These are phyloP conservation scores for Skeletonema marinoi DNA, from an alignment of 108 stramenopile species.

Conservation along the genomic window DNA sequence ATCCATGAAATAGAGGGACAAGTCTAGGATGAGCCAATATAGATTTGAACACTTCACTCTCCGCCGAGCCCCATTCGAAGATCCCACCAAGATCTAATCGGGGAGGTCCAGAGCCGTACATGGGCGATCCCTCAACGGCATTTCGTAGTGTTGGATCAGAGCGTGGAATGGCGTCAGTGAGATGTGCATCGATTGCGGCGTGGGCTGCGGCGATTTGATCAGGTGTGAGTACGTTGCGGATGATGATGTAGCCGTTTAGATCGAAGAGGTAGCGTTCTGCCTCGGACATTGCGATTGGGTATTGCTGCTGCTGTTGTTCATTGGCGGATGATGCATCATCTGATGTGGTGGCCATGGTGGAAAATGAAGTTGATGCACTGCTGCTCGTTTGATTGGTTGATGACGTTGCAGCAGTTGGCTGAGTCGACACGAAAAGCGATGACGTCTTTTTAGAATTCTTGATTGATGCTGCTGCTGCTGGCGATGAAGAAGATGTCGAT, in stretches of 20 bases:
- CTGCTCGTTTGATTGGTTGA: conserved; percentile 24
- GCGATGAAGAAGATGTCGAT: not conserved
- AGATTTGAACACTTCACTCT: conserved; percentile 77
- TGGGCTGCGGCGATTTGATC: conserved; percentile 81
- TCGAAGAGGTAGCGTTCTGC: conserved; percentile 92
- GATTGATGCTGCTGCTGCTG: not conserved
- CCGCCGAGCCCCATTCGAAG: conserved; percentile 79
- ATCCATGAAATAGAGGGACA: conserved; percentile 82
- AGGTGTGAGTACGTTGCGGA: conserved; percentile 78
- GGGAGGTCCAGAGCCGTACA: conserved; percentile 78
- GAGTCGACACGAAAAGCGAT: not conserved
- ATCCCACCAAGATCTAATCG: conserved; percentile 87
- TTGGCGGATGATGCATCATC: not conserved
- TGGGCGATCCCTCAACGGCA: conserved; percentile 64
- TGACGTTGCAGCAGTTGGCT: not conserved
- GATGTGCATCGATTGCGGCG: conserved; percentile 76
- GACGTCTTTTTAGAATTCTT: not conserved
- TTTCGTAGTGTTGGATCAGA: conserved; percentile 70
- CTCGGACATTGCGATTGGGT: conserved; percentile 69
- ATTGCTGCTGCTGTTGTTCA: not conserved
- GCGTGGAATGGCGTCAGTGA: conserved; percentile 68
- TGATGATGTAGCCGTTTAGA: conserved; percentile 87
- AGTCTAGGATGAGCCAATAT: conserved; percentile 87
- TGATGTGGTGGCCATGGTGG: conserved; percentile 31
- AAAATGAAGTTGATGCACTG: not conserved